phyloP scores from a whole-genome alignment of 1,284 basidiomycete genomes.

The Cryptococcus maquisensis region DNA sequence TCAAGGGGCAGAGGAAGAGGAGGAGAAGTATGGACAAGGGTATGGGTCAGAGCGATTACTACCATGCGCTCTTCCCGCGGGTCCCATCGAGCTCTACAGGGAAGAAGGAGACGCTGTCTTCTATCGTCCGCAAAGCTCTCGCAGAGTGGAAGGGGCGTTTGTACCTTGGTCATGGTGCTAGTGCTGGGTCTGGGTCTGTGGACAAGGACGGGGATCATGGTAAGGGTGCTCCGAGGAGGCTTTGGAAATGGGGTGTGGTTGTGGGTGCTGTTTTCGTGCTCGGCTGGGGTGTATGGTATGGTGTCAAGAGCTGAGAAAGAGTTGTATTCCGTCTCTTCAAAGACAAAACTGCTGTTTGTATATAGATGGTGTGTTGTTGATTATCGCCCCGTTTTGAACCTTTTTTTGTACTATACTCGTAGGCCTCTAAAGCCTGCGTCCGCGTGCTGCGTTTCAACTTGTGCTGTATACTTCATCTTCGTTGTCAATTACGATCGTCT shows the following conservation, averaged over 20 bases:
- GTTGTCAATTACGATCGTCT: too few species aligned
- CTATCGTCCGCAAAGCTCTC: background rate
- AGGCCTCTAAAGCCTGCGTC: too few species aligned
- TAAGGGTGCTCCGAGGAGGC: background rate
- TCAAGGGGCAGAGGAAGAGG: background rate
- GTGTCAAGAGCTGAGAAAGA: too few species aligned
- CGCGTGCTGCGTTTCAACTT: too few species aligned
- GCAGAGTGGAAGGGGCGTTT: background rate
- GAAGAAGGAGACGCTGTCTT: background rate
- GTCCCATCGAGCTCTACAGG: background rate
- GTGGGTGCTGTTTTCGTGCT: slow-evolving; percentile 14
- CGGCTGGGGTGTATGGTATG: slow-evolving; percentile 10
- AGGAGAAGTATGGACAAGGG: background rate
- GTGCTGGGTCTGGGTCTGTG: background rate
- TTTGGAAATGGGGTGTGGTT: slow-evolving; percentile 14
- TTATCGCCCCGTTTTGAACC: too few species aligned
- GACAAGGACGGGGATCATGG: slow-evolving; percentile 1
- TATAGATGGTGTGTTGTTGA: too few species aligned
- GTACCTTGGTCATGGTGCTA: background rate
- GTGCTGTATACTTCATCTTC: too few species aligned
- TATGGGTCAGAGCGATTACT: background rate
- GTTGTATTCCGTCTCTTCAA: too few species aligned
- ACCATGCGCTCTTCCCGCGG: slow-evolving; percentile 1
- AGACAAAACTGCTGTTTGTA: too few species aligned
- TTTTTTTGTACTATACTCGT: too few species aligned